Base-by-base conservation (phyloP, 2,329 filamentous ascomycete genomes). In the Fusarium sp. region DNA sequence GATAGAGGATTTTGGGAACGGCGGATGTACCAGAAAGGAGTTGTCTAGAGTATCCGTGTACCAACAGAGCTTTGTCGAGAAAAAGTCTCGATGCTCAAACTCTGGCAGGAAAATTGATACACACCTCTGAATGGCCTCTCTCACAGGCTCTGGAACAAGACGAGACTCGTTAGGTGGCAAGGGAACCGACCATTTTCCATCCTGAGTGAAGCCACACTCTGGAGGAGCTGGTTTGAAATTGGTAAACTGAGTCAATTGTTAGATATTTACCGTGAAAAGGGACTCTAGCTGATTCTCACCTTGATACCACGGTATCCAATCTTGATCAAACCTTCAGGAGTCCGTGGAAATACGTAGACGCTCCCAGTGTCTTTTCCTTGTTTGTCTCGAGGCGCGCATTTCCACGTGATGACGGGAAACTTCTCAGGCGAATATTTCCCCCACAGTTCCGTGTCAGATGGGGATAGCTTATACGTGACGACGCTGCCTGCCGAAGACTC, bases 341-440 rank as follows among this genome's bases (percentile, higher is more conserved):
- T 61, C 27, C 58, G 13, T 4, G 58, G 58, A 25, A 61, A 61
- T 0, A 61, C 58, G 13, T 54, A 61, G 4, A 61, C 49, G 4
- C 58, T 61, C 7, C 58, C 58, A 6, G 49, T 61, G 25, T 61
- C 58, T 38, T 61, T 61, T 13, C 58, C 58, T 3, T 54, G 9
- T 25, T 42, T 25, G 2, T 61, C 27, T 2, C 58, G 46, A 31
- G 58, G 23, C 1, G 49, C 27, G 18, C 58, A 27, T 14, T 61
- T 61, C 58, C 58, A 61, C 4, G 58, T 61, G 1, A 61, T 53
- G 14, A 61, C 58, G 5, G 58, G 58, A 11, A 61, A 61, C 2
- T 5, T 42, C 5, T 54, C 49, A 0, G 49, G 58, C 0, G 46
- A 49, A 16, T 61, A 61, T 18, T 54, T 54, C 1, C 54, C 58